Percentiles rank a stretch among this genome's conserved stretches.
Conservation (phyloP, 202 grass and related monocot genomes). For the Miscanthus sacchariflorus region DNA sequence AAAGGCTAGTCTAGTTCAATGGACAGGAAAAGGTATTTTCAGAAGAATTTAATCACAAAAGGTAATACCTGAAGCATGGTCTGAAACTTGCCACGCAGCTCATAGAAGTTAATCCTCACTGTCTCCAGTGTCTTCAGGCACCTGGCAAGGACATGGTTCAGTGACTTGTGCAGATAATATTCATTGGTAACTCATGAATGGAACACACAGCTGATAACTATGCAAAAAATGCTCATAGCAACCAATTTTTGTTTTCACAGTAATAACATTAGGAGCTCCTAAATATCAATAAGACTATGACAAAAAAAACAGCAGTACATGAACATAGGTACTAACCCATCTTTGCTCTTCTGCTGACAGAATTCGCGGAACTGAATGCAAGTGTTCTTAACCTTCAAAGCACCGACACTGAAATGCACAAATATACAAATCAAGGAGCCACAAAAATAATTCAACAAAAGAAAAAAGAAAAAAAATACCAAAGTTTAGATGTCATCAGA, state of each 20-base stretch:
- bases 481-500: neutral
- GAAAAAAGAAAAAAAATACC: neutral
- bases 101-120: slow-evolving; percentile 58
- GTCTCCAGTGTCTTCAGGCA: slow-evolving; percentile 48
- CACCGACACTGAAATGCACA: slow-evolving; percentile 63
- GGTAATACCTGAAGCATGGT: slow-evolving; percentile 68
- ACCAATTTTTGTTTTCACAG: neutral
- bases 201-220: neutral
- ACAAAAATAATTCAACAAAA: slow-evolving; percentile 10
- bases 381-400: slow-evolving; percentile 55
- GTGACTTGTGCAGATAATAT: neutral
- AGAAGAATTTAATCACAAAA: slow-evolving; percentile 19
- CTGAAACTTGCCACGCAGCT: slow-evolving; percentile 53
- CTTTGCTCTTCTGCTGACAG: slow-evolving; percentile 55
- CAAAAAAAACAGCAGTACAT: slow-evolving; percentile 21
- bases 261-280: neutral
- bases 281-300: slow-evolving; percentile 7
- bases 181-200: slow-evolving; percentile 13
- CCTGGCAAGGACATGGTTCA: slow-evolving; percentile 44
- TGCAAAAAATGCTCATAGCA: neutral
- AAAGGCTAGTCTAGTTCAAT: neutral
- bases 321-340: slow-evolving; percentile 52
- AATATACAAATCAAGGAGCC: slow-evolving; percentile 15
- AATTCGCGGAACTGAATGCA: slow-evolving; percentile 55
- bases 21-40: neutral